Percentiles rank a stretch among this genome's conserved stretches.
phyloP scores from a whole-genome alignment of 768 basidiomycete genomes.

The Tylopilus plumbeoviolaceoides region DNA sequence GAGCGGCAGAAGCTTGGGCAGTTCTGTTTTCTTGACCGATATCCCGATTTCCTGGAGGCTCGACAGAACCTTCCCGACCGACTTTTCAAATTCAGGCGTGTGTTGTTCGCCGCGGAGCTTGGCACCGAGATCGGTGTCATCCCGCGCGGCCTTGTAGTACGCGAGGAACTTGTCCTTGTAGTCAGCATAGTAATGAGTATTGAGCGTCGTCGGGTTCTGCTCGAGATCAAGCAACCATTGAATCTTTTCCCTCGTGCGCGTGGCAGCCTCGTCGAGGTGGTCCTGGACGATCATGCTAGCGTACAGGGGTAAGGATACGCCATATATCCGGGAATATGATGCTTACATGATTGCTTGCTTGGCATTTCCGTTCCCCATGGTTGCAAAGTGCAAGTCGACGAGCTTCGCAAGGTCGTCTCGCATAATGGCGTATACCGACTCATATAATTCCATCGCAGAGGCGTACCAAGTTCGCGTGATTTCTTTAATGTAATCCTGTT shows the following conservation, averaged over 20 bases:
- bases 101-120: neutral
- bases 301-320: neutral
- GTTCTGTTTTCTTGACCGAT: slow-evolving; percentile 35
- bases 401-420: slow-evolving; percentile 38
- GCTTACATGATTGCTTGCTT: slow-evolving; percentile 47
- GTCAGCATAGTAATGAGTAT: slow-evolving; percentile 46
- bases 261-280: slow-evolving; percentile 43
- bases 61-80: slow-evolving; percentile 30
- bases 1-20: slow-evolving; percentile 46
- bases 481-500: slow-evolving; percentile 43
- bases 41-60: slow-evolving; percentile 25
- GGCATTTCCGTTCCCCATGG: slow-evolving; percentile 50
- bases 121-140: slow-evolving; percentile 1
- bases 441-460: slow-evolving; percentile 47
- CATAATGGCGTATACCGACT: slow-evolving; percentile 35
- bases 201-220: slow-evolving; percentile 46
- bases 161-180: slow-evolving; percentile 48
- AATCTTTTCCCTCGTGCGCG: slow-evolving; percentile 38
- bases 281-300: slow-evolving; percentile 48
- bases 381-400: slow-evolving; percentile 45
- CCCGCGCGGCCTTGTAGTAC: slow-evolving; percentile 39
- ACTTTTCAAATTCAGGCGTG: neutral
- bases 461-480: slow-evolving; percentile 45
- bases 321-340: neutral
- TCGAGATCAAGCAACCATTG: slow-evolving; percentile 50